phyloP scores from a whole-genome alignment of 2,329 filamentous ascomycete species.

The Cladobotryum mycophilum region DNA sequence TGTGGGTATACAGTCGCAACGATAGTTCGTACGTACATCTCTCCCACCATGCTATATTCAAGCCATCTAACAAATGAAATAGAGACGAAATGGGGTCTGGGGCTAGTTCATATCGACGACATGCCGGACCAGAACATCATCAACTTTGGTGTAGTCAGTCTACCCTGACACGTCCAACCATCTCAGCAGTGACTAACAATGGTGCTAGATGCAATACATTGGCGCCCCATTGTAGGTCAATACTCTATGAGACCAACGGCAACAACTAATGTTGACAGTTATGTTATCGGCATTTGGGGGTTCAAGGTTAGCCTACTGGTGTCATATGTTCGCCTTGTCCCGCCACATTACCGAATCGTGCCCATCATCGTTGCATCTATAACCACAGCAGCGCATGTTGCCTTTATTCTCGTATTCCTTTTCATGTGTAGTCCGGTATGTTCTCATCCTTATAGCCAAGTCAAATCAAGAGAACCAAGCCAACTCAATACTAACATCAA shows the following conservation, averaged over 20 bases:
- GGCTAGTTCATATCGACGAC: conserved; percentile 28
- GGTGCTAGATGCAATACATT: conserved; percentile 30
- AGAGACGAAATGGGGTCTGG: conserved; percentile 41
- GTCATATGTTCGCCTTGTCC: conserved; percentile 40
- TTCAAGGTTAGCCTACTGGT: conserved; percentile 42
- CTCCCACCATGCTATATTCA: background rate
- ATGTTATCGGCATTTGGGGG: conserved; percentile 35
- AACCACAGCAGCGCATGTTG: conserved; percentile 33
- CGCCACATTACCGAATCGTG: conserved; percentile 27
- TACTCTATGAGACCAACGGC: background rate
- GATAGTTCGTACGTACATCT: conserved; percentile 27
- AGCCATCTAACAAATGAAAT: background rate
- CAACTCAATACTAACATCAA: no score
- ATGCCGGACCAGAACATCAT: conserved; percentile 32
- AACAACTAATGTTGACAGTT: conserved; percentile 21
- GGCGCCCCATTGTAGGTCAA: conserved; percentile 36
- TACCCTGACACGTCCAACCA: background rate
- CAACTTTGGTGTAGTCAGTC: conserved; percentile 29
- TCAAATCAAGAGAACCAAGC: no score
- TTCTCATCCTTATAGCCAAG: no score
- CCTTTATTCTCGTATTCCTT: conserved; percentile 30
- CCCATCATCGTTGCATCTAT: conserved; percentile 30
- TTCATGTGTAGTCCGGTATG: conserved; percentile 30
- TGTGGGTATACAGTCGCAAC: conserved; percentile 31
- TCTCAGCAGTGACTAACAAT: background rate